Evolutionary conservation across 2,329 filamentous ascomycete genomes (phyloP).

Genomic region (Neopestalotiopsis sp.): DNA sequence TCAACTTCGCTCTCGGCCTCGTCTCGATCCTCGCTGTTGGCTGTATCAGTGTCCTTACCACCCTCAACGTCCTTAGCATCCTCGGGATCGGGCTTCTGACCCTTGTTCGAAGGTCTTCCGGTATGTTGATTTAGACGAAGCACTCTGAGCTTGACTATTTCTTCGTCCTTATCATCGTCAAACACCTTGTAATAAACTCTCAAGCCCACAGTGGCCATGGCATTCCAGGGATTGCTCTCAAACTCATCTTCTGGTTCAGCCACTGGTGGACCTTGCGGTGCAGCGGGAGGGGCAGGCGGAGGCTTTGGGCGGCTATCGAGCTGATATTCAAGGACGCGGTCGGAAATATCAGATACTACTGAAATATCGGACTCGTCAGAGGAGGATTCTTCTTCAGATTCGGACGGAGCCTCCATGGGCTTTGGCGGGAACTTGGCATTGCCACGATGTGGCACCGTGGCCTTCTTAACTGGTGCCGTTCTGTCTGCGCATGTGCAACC

Average conservation of each 20-base stretch:
- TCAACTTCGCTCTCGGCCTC: slow-evolving; percentile 29
- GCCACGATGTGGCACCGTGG: background rate
- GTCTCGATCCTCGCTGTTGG: slow-evolving; percentile 29
- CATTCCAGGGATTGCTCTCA: slow-evolving; percentile 65
- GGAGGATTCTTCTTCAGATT: slow-evolving; percentile 24
- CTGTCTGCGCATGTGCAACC: background rate
- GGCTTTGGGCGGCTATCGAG: slow-evolving; percentile 21
- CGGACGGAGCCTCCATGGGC: background rate
- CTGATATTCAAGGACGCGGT: slow-evolving; percentile 42
- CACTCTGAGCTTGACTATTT: slow-evolving; percentile 44
- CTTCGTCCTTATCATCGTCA: slow-evolving; percentile 35
- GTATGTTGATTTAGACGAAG: slow-evolving; percentile 43
- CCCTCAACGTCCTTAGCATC: slow-evolving; percentile 29
- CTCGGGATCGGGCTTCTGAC: slow-evolving; percentile 22
- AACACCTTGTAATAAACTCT: slow-evolving; percentile 61
- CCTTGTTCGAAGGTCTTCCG: slow-evolving; percentile 30
- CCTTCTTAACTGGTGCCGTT: background rate
- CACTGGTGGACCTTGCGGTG: slow-evolving; percentile 34
- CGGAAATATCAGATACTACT: slow-evolving; percentile 44
- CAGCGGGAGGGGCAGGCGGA: slow-evolving; percentile 29
- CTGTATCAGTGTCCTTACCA: slow-evolving; percentile 28
- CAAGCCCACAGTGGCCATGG: slow-evolving; percentile 64
- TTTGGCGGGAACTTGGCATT: background rate
- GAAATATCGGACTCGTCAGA: slow-evolving; percentile 34
- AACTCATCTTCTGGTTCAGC: slow-evolving; percentile 59